Conservation (phyloP, 345 rosid species). For the Boechera divaricarpa region DNA sequence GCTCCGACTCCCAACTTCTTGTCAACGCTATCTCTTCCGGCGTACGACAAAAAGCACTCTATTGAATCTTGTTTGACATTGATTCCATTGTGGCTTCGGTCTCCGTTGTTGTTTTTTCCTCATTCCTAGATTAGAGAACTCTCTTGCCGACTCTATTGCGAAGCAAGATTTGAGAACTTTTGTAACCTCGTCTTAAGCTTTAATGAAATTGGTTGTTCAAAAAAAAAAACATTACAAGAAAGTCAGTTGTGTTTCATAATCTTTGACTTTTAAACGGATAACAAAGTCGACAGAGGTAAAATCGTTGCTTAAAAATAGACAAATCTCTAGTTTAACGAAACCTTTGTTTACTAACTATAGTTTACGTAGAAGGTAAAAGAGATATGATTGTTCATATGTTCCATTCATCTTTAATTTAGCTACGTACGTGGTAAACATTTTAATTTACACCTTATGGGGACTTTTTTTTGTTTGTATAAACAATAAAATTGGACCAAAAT, state of each 20-base stretch:
- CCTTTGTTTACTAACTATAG: slow-evolving; percentile 30
- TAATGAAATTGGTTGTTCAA: too few species aligned
- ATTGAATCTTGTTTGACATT: too few species aligned
- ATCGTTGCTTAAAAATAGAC: slow-evolving; percentile 19
- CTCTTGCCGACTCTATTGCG: too few species aligned
- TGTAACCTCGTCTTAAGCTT: too few species aligned
- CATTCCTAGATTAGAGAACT: too few species aligned
- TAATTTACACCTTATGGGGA: neutral
- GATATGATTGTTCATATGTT: slow-evolving; percentile 34
- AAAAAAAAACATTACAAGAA: neutral
- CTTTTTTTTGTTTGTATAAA: neutral
- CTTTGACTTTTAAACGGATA: slow-evolving; percentile 25
- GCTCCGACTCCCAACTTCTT: too few species aligned
- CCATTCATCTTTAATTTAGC: slow-evolving; percentile 16
- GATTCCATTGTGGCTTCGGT: too few species aligned
- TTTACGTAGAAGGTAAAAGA: slow-evolving; percentile 27
- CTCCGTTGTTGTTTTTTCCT: too few species aligned
- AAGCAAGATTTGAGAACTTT: too few species aligned
- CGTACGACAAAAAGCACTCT: too few species aligned
- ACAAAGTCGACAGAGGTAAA: slow-evolving; percentile 20
- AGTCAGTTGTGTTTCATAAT: slow-evolving; percentile 21
- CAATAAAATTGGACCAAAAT: slow-evolving; percentile 6
- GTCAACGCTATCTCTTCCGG: too few species aligned
- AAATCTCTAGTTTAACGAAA: slow-evolving; percentile 36
- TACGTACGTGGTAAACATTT: neutral